phyloP scores from a whole-genome alignment of 1,139 yeast species.

The Kodamaea suecica region DNA sequence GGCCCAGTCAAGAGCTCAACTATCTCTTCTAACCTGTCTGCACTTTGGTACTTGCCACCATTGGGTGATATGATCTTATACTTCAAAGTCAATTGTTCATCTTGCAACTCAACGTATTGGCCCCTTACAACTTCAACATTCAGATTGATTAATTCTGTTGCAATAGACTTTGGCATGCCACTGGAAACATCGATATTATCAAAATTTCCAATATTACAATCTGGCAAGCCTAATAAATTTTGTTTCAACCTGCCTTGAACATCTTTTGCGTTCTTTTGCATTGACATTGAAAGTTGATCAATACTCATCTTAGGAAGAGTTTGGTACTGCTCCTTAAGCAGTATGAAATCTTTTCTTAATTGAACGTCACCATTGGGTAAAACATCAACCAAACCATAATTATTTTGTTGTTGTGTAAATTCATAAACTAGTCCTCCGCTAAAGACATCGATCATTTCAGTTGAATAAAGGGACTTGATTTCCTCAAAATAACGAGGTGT shows the following conservation, averaged over 20 bases:
- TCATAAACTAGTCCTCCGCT: conserved; percentile 95
- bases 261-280: conserved; percentile 26
- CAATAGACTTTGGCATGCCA: conserved; percentile 49
- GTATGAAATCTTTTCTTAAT: conserved; percentile 51
- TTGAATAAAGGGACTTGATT: conserved; percentile 65
- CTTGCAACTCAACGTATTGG: conserved; percentile 40
- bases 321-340: conserved; percentile 49
- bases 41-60: conserved; percentile 28
- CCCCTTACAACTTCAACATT: conserved; percentile 52
- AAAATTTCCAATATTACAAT: conserved; percentile 43
- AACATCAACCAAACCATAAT: conserved; percentile 79
- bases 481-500: conserved; percentile 81
- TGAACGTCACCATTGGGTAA: conserved; percentile 54
- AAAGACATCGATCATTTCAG: conserved; percentile 74
- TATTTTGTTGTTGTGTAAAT: conserved; percentile 81
- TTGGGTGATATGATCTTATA: conserved; percentile 35
- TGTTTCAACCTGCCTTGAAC: conserved; percentile 25
- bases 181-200: conserved; percentile 49
- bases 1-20: conserved; percentile 22
- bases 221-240: conserved; percentile 26
- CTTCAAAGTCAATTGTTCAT: conserved; percentile 35
- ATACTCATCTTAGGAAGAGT: conserved; percentile 26
- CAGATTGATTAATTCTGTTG: conserved; percentile 39
- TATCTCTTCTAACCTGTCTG: conserved; percentile 19
- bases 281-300: conserved; percentile 23